Percentiles rank a stretch among this genome's conserved stretches.
Evolutionary conservation across 495 filamentous ascomycete genomes (phyloP).

Genomic region (Physcia stellaris): DNA sequence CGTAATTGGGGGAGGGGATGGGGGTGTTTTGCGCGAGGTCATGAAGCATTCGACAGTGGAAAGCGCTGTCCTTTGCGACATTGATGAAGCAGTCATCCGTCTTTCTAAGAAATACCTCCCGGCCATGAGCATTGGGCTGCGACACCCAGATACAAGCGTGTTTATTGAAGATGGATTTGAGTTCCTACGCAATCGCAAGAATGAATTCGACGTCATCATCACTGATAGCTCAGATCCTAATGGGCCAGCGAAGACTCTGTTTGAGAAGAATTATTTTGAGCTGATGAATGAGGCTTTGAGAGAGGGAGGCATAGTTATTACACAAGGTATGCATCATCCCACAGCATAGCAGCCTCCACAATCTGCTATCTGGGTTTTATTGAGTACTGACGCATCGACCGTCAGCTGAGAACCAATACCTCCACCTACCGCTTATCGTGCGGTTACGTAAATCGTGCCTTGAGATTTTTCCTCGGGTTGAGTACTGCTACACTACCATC

Average conservation of each 20-base stretch:
- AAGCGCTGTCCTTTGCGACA: slow-evolving; percentile 92
- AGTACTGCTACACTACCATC: slow-evolving; percentile 99
- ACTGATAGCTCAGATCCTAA: slow-evolving; percentile 97
- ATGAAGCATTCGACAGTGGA: slow-evolving; percentile 93
- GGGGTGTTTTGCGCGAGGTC: slow-evolving; percentile 92
- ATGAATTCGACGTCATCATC: slow-evolving; percentile 98
- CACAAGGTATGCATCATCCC: slow-evolving; percentile 99
- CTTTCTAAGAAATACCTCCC: slow-evolving; percentile 97
- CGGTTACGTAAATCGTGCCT: slow-evolving; percentile 90
- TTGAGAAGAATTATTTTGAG: slow-evolving; percentile 98
- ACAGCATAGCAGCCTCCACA: too few species aligned
- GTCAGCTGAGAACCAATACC: slow-evolving; percentile 97
- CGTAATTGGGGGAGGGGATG: slow-evolving; percentile 94
- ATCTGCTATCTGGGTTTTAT: too few species aligned
- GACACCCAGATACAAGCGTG: slow-evolving; percentile 81
- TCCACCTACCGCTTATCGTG: slow-evolving; percentile 81
- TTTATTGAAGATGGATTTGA: slow-evolving; percentile 97
- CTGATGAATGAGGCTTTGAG: slow-evolving; percentile 75
- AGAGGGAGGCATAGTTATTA: slow-evolving; percentile 96
- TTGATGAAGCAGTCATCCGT: slow-evolving; percentile 98
- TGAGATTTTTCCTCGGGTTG: slow-evolving; percentile 92
- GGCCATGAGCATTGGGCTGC: slow-evolving; percentile 81
- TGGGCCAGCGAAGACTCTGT: slow-evolving; percentile 86
- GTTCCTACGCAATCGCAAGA: slow-evolving; percentile 83
- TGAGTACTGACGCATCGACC: background rate